Evolutionary conservation across 176 grass and related monocot genomes (phyloP).

Genomic region (Carex parvula): DNA sequence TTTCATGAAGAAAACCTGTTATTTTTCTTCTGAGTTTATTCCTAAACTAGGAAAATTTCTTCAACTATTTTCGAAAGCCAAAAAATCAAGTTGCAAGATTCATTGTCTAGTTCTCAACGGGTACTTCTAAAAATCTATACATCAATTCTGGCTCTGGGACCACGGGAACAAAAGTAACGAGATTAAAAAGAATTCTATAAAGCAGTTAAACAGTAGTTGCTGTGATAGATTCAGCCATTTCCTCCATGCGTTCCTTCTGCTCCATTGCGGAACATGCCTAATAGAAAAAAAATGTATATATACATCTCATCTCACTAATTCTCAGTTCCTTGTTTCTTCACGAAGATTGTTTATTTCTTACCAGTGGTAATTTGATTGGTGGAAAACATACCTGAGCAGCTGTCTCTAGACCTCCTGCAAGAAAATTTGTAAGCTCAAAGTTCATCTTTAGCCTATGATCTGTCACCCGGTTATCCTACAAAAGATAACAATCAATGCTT

Average conservation of each 20-base stretch:
- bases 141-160: neutral
- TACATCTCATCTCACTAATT: neutral
- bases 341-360: neutral
- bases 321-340: neutral
- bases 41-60: neutral
- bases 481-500: slow-evolving; percentile 23
- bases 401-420: slow-evolving; percentile 75
- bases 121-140: slow-evolving; percentile 8
- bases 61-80: neutral
- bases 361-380: slow-evolving; percentile 6
- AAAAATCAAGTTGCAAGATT: neutral
- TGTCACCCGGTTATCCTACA: slow-evolving; percentile 90
- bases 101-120: neutral
- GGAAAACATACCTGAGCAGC: slow-evolving; percentile 56
- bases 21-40: neutral
- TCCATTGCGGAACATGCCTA: slow-evolving; percentile 70
- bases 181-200: neutral
- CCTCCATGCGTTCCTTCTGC: slow-evolving; percentile 89
- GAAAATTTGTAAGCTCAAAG: slow-evolving; percentile 73
- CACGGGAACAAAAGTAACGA: neutral
- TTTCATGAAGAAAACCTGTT: neutral
- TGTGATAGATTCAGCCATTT: slow-evolving; percentile 54
- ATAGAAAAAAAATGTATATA: neutral
- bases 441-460: slow-evolving; percentile 92
- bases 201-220: slow-evolving; percentile 12